Conservation (phyloP, 805 yeast genomes). For the Nakazawaea siamensis region DNA sequence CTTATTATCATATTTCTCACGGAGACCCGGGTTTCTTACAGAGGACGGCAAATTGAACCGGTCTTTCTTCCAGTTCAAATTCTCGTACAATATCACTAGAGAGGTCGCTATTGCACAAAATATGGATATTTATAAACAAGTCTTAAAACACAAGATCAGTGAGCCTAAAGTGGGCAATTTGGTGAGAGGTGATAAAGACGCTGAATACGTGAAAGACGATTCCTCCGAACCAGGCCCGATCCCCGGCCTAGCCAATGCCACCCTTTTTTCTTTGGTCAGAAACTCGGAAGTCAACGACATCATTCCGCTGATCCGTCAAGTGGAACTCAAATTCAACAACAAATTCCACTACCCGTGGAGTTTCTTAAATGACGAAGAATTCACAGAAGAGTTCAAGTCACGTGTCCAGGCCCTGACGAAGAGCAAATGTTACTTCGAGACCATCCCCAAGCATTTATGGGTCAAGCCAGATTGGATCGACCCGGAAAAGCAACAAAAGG, state of each 20-base stretch:
- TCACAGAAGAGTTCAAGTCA: conserved; percentile 66
- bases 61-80: conserved; percentile 6
- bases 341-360: conserved; percentile 89
- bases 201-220: background rate
- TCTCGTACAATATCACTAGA: conserved; percentile 11
- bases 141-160: conserved; percentile 26
- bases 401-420: conserved; percentile 32
- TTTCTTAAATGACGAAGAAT: conserved; percentile 78
- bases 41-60: conserved; percentile 3
- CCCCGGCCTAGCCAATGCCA: conserved; percentile 48
- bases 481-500: conserved; percentile 22
- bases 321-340: conserved; percentile 59
- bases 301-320: conserved; percentile 37
- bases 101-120: conserved; percentile 30
- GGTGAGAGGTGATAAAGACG: conserved; percentile 11
- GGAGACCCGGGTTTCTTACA: too few relatives aligned
- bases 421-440: conserved; percentile 16
- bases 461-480: conserved; percentile 38
- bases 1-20: too few relatives aligned
- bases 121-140: conserved; percentile 26
- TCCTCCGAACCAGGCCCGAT: background rate
- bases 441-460: conserved; percentile 41
- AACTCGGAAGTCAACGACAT: conserved; percentile 44
- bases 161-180: conserved; percentile 40
- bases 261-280: conserved; percentile 56